These are phyloP conservation scores for Pleurotus cornucopiae DNA, from an alignment of 768 basidiomycete species.

Conservation along the genomic window DNA sequence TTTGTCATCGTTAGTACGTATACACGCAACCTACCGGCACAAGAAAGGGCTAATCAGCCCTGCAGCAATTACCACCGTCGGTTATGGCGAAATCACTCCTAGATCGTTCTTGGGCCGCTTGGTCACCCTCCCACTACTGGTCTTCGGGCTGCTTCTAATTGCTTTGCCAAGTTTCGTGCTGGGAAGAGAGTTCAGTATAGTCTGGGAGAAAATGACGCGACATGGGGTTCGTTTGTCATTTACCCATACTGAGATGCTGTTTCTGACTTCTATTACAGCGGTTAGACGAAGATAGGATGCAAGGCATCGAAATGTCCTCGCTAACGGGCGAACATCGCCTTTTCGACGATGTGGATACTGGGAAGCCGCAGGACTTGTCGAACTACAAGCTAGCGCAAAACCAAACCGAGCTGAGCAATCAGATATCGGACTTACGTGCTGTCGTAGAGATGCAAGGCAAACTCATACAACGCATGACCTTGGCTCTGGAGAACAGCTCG, in stretches of 20 bases:
- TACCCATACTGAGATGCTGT: background rate
- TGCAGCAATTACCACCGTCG: conserved; percentile 83
- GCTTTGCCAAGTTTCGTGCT: conserved; percentile 91
- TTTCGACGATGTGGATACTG: conserved; percentile 7
- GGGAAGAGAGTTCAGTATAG: conserved; percentile 84
- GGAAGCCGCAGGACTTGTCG: conserved; percentile 37
- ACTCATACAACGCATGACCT: conserved; percentile 38
- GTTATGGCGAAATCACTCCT: conserved; percentile 90
- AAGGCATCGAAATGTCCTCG: conserved; percentile 11
- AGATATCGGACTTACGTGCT: conserved; percentile 54
- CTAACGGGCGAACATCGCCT: conserved; percentile 13
- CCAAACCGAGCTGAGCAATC: conserved; percentile 59
- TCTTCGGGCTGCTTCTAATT: conserved; percentile 85
- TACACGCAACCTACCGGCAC: too few species aligned
- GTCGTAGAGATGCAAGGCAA: conserved; percentile 58
- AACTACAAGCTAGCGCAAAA: conserved; percentile 64
- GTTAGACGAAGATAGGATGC: conserved; percentile 13
- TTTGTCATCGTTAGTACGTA: conserved; percentile 78
- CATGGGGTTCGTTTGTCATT: conserved; percentile 30
- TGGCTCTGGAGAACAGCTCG: conserved; percentile 22
- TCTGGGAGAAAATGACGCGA: conserved; percentile 80
- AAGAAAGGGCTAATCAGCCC: conserved; percentile 1
- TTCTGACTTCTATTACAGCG: background rate
- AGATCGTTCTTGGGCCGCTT: conserved; percentile 84
- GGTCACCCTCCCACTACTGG: conserved; percentile 79